A percentile compares a stretch with the other conserved stretches of the same genome.
Evolutionary conservation across 1,139 yeast species (phyloP).

Genomic region (Taphrina confusa): DNA sequence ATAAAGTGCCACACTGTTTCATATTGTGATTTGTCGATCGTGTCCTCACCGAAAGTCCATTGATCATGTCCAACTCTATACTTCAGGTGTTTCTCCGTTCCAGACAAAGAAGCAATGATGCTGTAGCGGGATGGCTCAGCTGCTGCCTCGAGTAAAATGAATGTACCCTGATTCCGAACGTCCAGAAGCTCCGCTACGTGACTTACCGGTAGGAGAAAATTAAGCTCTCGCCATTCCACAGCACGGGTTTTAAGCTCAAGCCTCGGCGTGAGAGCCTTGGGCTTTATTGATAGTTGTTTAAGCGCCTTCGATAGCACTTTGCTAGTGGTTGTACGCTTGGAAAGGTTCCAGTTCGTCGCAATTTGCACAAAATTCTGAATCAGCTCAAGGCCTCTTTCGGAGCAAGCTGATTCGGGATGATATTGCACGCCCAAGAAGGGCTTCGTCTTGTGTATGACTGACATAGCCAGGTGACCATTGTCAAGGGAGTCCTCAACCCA

Average conservation of each 20-base stretch:
- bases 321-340: background rate
- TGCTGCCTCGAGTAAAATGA: constrained; percentile 70
- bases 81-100: background rate
- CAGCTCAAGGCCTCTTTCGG: constrained; percentile 62
- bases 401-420: constrained; percentile 94
- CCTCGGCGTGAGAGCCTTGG: background rate
- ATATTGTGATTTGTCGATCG: too few relatives aligned
- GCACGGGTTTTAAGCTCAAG: background rate
- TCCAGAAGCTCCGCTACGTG: constrained; percentile 14
- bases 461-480: constrained; percentile 61
- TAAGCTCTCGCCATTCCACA: constrained; percentile 4
- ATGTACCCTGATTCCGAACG: constrained; percentile 40
- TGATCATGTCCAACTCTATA: constrained; percentile 36
- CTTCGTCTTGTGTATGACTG: constrained; percentile 58
- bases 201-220: background rate
- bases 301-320: background rate
- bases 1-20: constrained; percentile 54
- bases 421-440: constrained; percentile 96
- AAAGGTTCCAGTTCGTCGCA: constrained; percentile 47
- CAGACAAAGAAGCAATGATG: constrained; percentile 1
- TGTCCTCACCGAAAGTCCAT: constrained; percentile 35
- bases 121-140: constrained; percentile 68
- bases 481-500: constrained; percentile 39
- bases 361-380: constrained; percentile 63
- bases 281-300: background rate